Evolutionary conservation across 768 basidiomycete genomes (phyloP), one percentile per base, ranked within the genome.

Genomic region (Hericium alpestre): DNA sequence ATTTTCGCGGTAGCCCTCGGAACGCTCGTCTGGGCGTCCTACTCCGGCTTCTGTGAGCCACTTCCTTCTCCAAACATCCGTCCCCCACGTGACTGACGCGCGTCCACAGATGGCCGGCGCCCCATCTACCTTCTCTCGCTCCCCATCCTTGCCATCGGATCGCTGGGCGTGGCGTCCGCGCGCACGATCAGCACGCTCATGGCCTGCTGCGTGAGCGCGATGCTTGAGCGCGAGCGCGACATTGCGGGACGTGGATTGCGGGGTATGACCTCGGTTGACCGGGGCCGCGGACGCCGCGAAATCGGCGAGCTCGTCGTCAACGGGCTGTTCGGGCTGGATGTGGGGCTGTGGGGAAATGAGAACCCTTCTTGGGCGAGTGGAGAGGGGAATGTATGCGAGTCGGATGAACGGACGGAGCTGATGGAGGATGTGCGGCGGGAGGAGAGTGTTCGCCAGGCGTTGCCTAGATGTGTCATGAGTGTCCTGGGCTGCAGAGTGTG

Each of bases 141-240:
- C 12, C 86, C 87, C 0, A 69, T 87, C 32, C 73, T 82, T 38
- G 72, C 77, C 38, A 55, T 83, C 0, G 83, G 78, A 0, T 84
- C 84, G 9, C 63, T 86, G 1, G 86, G 83, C 0, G 82, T 86
- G 0, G 79, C 81, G 0, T 57, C 70, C 0, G 74, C 84, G 0
- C 63, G 63, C 0, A 73, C 64, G 38, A 67, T 83, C 8, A 69
- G 69, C 1, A 63, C 71, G 15, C 69, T 91, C 4, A 73, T 90
- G 61, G 69, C 79, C 16, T 84, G 80, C 12, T 20, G 40, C 20
- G 7, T n/a, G 4, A 54, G 37, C 18, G 25, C 32, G 0, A 43
- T 55, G 58, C 9, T 47, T 20, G 56, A 38, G 2, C 53, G 56
- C 18, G 56, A 57, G 38, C 18, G 37, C 5, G 53, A 52, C 43